Evolutionary conservation across 2,329 filamentous ascomycete genomes (phyloP).

Genomic region (Fusarium cicatricum): DNA sequence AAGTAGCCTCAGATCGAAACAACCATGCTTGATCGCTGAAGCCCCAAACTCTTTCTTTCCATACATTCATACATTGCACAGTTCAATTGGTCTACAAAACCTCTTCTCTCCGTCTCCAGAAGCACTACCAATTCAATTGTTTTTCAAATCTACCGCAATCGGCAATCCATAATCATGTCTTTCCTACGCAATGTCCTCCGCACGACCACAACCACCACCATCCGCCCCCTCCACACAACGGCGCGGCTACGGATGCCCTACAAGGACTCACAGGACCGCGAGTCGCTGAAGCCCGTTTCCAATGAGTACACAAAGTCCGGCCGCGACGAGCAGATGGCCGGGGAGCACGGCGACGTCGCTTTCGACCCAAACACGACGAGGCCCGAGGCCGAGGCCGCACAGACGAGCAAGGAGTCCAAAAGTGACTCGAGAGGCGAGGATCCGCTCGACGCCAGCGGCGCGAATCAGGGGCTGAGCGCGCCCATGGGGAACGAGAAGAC

Average conservation of each 20-base stretch:
- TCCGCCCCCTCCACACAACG: conserved; percentile 47
- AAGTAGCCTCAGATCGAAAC: background rate
- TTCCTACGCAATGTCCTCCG: conserved; percentile 33
- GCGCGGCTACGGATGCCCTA: conserved; percentile 47
- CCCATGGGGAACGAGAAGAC: conserved; percentile 49
- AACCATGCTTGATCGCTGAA: conserved; percentile 3
- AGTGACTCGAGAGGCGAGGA: conserved; percentile 32
- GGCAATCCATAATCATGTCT: conserved; percentile 23
- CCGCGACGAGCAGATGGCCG: conserved; percentile 66
- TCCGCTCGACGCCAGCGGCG: conserved; percentile 54
- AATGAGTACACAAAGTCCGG: conserved; percentile 75
- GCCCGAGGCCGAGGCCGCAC: conserved; percentile 68
- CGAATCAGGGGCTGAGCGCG: conserved; percentile 55
- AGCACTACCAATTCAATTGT: background rate
- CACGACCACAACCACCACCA: conserved; percentile 24
- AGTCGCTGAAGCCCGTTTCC: conserved; percentile 69
- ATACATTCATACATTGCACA: conserved; percentile 6
- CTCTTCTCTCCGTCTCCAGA: background rate
- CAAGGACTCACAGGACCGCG: conserved; percentile 65
- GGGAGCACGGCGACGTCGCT: conserved; percentile 65
- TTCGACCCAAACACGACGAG: conserved; percentile 74
- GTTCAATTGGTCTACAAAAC: conserved; percentile 5
- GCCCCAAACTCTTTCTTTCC: background rate
- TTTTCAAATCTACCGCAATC: background rate
- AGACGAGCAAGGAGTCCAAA: conserved; percentile 55